Evolutionary conservation across 1,139 yeast genomes (phyloP).

Genomic region (Candida glucosophila): DNA sequence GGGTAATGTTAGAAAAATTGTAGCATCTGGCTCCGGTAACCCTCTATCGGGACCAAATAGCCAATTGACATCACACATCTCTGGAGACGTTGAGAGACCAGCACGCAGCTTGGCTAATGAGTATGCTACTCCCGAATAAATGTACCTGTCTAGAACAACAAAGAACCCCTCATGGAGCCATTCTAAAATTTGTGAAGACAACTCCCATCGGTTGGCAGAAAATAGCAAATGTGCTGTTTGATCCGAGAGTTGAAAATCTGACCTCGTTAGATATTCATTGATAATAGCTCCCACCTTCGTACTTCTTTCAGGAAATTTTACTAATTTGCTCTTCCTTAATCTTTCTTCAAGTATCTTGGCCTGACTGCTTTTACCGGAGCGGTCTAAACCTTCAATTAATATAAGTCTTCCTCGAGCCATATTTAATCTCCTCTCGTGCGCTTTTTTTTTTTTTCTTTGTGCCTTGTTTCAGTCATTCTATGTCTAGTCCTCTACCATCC

Average conservation of each 20-base stretch:
- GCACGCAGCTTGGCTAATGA: constrained; percentile 61
- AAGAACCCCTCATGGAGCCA: constrained; percentile 44
- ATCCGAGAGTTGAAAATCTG: constrained; percentile 44
- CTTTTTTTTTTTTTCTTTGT: neutral
- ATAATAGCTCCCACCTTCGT: constrained; percentile 78
- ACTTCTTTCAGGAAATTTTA: constrained; percentile 82
- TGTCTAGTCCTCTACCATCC: too few species aligned
- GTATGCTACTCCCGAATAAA: constrained; percentile 90
- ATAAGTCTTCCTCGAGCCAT: constrained; percentile 61
- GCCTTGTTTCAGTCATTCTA: too few species aligned
- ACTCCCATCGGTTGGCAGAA: constrained; percentile 94
- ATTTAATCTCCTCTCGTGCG: neutral
- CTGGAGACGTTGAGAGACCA: constrained; percentile 17
- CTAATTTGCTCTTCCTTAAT: constrained; percentile 35
- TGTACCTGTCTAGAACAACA: constrained; percentile 77
- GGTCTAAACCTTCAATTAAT: constrained; percentile 84
- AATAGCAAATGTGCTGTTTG: constrained; percentile 82
- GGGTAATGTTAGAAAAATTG: constrained; percentile 64
- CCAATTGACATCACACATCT: constrained; percentile 57
- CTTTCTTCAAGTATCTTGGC: constrained; percentile 38
- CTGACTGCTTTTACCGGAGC: constrained; percentile 94
- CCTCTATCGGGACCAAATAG: constrained; percentile 76
- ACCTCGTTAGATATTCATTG: constrained; percentile 58
- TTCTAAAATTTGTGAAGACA: constrained; percentile 37
- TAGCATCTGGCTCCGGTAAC: constrained; percentile 78